phyloP scores from a whole-genome alignment of 805 yeast genomes.

The Wickerhamiella parazyma region DNA sequence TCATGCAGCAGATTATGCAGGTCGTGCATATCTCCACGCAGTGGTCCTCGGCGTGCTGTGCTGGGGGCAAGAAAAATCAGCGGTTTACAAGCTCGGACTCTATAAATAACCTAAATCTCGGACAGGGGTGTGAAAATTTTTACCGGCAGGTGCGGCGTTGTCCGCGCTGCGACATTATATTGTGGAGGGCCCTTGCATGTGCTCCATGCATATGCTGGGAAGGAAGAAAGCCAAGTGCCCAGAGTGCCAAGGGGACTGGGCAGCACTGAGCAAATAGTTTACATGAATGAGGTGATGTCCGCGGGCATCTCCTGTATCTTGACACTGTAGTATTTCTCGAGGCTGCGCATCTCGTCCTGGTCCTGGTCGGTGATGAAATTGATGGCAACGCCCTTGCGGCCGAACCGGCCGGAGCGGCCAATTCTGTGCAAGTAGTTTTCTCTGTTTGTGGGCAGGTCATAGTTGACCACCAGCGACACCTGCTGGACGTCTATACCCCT shows the following conservation, averaged over 20 bases:
- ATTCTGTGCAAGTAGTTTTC: constrained; percentile 96
- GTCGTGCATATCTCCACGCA: too few relatives aligned
- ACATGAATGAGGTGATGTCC: constrained; percentile 32
- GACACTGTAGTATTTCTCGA: constrained; percentile 78
- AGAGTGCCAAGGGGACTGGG: too few relatives aligned
- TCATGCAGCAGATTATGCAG: constrained; percentile 1
- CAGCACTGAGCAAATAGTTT: background rate
- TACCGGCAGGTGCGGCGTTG: too few relatives aligned
- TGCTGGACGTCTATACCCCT: constrained; percentile 98
- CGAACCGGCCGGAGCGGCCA: constrained; percentile 97
- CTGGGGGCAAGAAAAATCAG: too few relatives aligned
- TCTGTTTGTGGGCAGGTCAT: constrained; percentile 82
- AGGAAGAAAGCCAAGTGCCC: too few relatives aligned
- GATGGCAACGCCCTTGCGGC: constrained; percentile 92
- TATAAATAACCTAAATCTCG: too few relatives aligned
- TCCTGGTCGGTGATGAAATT: constrained; percentile 82
- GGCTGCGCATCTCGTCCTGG: constrained; percentile 56
- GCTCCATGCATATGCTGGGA: too few relatives aligned
- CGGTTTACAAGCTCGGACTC: too few relatives aligned
- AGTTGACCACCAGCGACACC: constrained; percentile 88
- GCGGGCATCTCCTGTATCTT: constrained; percentile 89
- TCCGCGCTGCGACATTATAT: too few relatives aligned
- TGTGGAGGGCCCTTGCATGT: too few relatives aligned
- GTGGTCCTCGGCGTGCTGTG: too few relatives aligned
- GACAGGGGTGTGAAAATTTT: too few relatives aligned